Conservation (phyloP, 805 yeast species). For the Lipomyces kockii region DNA sequence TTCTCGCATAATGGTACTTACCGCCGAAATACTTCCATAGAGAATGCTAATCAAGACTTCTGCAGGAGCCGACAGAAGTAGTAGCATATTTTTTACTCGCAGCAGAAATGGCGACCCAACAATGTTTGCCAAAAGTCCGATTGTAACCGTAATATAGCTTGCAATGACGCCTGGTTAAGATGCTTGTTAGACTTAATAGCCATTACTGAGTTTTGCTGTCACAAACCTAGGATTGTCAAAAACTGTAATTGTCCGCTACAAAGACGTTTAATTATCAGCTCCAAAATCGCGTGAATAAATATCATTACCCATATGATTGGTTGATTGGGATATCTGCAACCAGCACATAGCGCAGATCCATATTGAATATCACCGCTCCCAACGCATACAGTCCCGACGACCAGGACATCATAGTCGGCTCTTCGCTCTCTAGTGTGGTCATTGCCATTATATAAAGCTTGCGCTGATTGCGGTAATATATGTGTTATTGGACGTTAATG, state of each 20-base stretch:
- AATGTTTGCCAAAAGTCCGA: slow-evolving; percentile 24
- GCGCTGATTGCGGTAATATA: neutral
- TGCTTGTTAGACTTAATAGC: neutral
- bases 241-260: slow-evolving; percentile 31
- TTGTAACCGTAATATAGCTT: slow-evolving; percentile 27
- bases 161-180: slow-evolving; percentile 16
- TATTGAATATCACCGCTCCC: slow-evolving; percentile 19
- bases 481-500: neutral
- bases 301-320: slow-evolving; percentile 26
- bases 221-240: slow-evolving; percentile 30
- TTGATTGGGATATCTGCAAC: slow-evolving; percentile 8
- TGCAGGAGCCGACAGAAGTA: slow-evolving; percentile 21
- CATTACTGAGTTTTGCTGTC: neutral
- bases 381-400: slow-evolving; percentile 19
- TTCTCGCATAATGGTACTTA: neutral
- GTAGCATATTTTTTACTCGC: slow-evolving; percentile 16
- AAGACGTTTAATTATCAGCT: neutral
- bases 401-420: slow-evolving; percentile 9
- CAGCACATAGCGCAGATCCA: slow-evolving; percentile 20
- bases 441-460: neutral
- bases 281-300: neutral
- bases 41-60: slow-evolving; percentile 29
- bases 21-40: slow-evolving; percentile 26
- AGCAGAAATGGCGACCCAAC: slow-evolving; percentile 17
- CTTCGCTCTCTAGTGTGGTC: neutral